phyloP scores from a whole-genome alignment of 106 monocot genomes.

The Ottelia alismoides region DNA sequence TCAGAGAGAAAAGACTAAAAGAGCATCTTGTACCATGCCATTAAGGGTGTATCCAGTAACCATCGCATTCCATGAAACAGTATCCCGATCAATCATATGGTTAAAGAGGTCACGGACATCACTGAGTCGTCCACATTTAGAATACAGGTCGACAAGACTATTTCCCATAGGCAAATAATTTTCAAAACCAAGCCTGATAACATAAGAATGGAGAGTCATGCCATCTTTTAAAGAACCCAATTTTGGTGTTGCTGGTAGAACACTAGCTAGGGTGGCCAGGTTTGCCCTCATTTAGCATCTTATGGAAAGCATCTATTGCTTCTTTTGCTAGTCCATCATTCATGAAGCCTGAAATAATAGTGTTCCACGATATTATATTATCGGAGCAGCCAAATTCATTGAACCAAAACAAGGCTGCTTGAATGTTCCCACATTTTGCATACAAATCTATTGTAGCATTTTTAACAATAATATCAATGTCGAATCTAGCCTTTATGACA shows the following conservation, averaged over 20 bases:
- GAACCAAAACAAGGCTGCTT: conserved; percentile 33
- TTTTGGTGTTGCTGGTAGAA: conserved; percentile 37
- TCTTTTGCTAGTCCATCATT: conserved; percentile 43
- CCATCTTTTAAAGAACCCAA: conserved; percentile 37
- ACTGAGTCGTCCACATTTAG: conserved; percentile 55
- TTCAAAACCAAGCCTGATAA: conserved; percentile 35
- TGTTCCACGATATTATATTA: conserved; percentile 51
- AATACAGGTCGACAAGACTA: conserved; percentile 59
- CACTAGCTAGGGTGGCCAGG: conserved; percentile 27
- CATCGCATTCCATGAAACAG: too few relatives aligned
- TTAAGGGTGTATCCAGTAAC: conserved; percentile 47
- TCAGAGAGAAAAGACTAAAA: conserved; percentile 26
- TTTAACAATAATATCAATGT: conserved; percentile 41
- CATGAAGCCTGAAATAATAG: too few relatives aligned
- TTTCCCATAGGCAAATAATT: conserved; percentile 31
- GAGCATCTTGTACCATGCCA: conserved; percentile 28
- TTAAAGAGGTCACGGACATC: conserved; percentile 29
- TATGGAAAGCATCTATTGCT: conserved; percentile 27
- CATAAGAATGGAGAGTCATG: conserved; percentile 34
- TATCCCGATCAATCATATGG: conserved; percentile 30
- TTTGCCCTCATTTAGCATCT: conserved; percentile 35
- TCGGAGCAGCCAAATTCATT: conserved; percentile 1
- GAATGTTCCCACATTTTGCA: conserved; percentile 37
- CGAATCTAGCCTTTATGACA: conserved; percentile 35
- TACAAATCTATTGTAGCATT: conserved; percentile 59